A percentile compares a stretch with the other conserved stretches of the same genome.
These are phyloP conservation scores for Rhodosporidiobolus sp. DNA, from an alignment of 768 basidiomycete genomes.

Conservation along the genomic window DNA sequence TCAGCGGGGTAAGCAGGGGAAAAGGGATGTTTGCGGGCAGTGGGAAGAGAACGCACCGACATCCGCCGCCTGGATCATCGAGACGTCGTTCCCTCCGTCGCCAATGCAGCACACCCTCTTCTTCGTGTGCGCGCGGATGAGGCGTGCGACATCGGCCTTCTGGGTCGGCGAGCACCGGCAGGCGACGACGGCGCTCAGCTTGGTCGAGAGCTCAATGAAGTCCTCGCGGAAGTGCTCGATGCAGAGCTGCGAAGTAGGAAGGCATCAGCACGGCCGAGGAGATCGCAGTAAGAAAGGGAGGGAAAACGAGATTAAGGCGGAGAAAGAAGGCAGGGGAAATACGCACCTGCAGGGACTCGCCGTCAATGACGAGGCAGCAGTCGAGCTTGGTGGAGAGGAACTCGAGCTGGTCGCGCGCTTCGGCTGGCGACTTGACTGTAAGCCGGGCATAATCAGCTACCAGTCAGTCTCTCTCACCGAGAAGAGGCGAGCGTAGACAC, in stretches of 20 bases:
- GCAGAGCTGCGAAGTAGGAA: slow-evolving; percentile 79
- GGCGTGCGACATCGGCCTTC: slow-evolving; percentile 92
- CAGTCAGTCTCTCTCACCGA: not conserved
- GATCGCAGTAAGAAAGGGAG: too few species aligned
- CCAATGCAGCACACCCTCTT: slow-evolving; percentile 98
- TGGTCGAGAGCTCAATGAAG: slow-evolving; percentile 93
- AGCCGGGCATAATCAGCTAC: not conserved
- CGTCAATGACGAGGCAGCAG: slow-evolving; percentile 97
- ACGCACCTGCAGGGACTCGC: slow-evolving; percentile 66
- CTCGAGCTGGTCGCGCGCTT: slow-evolving; percentile 81
- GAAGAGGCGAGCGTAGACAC: slow-evolving; percentile 17
- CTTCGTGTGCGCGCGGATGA: slow-evolving; percentile 83
- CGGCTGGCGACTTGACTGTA: slow-evolving; percentile 76
- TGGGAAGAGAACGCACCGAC: slow-evolving; percentile 65
- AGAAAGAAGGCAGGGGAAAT: not conserved
- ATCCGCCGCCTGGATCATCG: slow-evolving; percentile 99
- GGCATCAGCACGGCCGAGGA: too few species aligned
- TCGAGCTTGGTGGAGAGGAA: slow-evolving; percentile 91
- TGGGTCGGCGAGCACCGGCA: slow-evolving; percentile 98
- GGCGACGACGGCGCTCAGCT: slow-evolving; percentile 91
- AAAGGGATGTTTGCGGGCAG: too few species aligned
- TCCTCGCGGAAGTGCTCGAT: slow-evolving; percentile 84
- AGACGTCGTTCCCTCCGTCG: slow-evolving; percentile 98
- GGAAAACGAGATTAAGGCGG: not conserved
- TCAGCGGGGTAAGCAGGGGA: not conserved